phyloP scores from a whole-genome alignment of 2,329 filamentous ascomycete genomes.

The Monosporascus sp. region DNA sequence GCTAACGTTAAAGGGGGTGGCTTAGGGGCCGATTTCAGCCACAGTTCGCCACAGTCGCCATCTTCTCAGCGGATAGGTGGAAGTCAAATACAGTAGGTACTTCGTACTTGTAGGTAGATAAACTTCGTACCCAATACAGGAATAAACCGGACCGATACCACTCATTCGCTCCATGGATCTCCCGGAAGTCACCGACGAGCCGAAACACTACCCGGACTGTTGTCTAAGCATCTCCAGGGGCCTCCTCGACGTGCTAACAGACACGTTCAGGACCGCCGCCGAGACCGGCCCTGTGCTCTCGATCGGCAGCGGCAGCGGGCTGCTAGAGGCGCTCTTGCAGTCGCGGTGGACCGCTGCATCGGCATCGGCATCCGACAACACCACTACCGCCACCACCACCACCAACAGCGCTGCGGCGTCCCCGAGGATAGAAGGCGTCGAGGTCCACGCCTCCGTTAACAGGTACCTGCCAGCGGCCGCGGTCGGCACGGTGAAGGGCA shows the following conservation, averaged over 20 bases:
- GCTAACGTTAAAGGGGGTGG: too few species aligned
- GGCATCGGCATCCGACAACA: neutral
- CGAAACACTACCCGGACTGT: constrained; percentile 17
- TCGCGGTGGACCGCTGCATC: neutral
- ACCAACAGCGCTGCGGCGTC: neutral
- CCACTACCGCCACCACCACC: neutral
- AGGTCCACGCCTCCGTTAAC: neutral
- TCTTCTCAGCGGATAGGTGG: too few species aligned
- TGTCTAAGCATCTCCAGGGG: constrained; percentile 23
- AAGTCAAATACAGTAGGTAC: too few species aligned
- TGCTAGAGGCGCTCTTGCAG: constrained; percentile 22
- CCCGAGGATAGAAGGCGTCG: neutral
- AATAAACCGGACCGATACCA: too few species aligned
- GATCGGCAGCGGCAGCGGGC: constrained; percentile 25
- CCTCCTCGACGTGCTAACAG: constrained; percentile 14
- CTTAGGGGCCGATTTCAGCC: too few species aligned
- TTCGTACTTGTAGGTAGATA: too few species aligned
- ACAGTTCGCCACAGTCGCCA: too few species aligned
- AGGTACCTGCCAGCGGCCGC: neutral
- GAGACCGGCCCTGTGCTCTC: constrained; percentile 12
- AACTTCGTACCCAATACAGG: too few species aligned
- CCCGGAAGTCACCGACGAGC: neutral
- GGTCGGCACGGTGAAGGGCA: neutral
- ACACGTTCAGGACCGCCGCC: constrained; percentile 1
- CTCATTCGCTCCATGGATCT: neutral